phyloP scores from a whole-genome alignment of 169 alveolate species.

The Theileria sp. region DNA sequence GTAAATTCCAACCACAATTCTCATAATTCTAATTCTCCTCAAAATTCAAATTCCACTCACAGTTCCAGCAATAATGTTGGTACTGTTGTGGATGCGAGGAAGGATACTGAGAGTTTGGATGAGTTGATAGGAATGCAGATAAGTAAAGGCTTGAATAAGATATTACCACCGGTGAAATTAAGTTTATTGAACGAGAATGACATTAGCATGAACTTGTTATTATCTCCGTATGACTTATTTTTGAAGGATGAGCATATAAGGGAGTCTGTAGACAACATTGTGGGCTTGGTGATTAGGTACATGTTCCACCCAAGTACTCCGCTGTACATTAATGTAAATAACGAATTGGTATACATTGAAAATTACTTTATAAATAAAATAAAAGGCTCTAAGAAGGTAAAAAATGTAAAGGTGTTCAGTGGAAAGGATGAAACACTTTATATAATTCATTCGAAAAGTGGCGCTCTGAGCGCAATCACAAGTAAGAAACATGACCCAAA shows the following conservation, averaged over 20 bases:
- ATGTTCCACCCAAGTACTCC: constrained; percentile 45
- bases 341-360: constrained; percentile 16
- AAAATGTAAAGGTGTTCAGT: constrained; percentile 24
- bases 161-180: constrained; percentile 50
- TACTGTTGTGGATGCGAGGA: neutral
- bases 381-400: constrained; percentile 3
- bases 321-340: constrained; percentile 21
- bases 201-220: constrained; percentile 23
- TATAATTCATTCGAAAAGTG: constrained; percentile 1
- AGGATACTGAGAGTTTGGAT: constrained; percentile 17
- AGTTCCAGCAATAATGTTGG: neutral
- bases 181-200: constrained; percentile 33
- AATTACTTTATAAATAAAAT: constrained; percentile 19
- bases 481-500: constrained; percentile 21
- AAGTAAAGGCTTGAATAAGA: constrained; percentile 35
- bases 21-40: neutral
- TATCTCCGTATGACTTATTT: constrained; percentile 59
- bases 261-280: constrained; percentile 27
- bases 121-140: constrained; percentile 53
- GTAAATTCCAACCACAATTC: neutral
- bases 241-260: constrained; percentile 39
- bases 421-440: constrained; percentile 24
- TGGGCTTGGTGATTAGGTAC: constrained; percentile 62
- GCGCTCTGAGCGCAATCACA: constrained; percentile 14
- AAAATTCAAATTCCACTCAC: neutral